A percentile compares a stretch with the other conserved stretches of the same genome.
These are phyloP conservation scores for Fonsecaea erecta DNA, from an alignment of 2,329 filamentous ascomycete species.

Conservation along the genomic window DNA sequence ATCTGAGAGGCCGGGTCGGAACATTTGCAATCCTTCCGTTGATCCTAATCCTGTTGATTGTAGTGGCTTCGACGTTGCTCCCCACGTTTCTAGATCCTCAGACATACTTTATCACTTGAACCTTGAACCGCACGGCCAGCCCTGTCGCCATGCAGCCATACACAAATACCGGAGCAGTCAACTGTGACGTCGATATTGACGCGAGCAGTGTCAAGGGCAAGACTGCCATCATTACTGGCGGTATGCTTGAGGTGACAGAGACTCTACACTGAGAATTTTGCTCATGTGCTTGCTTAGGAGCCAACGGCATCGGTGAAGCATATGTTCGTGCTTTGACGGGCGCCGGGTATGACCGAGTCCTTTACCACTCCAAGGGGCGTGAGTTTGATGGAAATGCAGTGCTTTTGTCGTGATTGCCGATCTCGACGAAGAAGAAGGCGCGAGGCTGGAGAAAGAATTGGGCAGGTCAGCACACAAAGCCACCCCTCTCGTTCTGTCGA, in stretches of 20 bases:
- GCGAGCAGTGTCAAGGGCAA: conserved; percentile 40
- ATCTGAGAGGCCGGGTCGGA: background rate
- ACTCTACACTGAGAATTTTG: background rate
- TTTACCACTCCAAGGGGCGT: background rate
- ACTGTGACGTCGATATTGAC: conserved; percentile 28
- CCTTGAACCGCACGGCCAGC: background rate
- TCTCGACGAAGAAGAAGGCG: conserved; percentile 49
- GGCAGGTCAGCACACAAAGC: conserved; percentile 9
- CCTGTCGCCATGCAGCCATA: conserved; percentile 25
- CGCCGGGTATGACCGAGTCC: conserved; percentile 31
- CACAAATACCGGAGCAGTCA: conserved; percentile 29
- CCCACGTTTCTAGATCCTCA: background rate
- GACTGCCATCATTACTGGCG: conserved; percentile 43
- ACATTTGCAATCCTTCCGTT: background rate
- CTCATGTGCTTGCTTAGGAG: conserved; percentile 33
- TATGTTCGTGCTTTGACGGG: conserved; percentile 40
- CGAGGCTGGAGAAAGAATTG: conserved; percentile 37
- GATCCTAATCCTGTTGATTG: background rate
- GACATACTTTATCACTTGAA: background rate
- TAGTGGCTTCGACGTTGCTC: background rate
- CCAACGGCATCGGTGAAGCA: conserved; percentile 43
- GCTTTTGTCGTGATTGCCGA: conserved; percentile 40
- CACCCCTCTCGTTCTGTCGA: background rate
- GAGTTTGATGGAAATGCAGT: conserved; percentile 10
- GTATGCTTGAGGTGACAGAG: conserved; percentile 20